phyloP scores from a whole-genome alignment of 2,329 filamentous ascomycete species.

The Fusarium falciforme region DNA sequence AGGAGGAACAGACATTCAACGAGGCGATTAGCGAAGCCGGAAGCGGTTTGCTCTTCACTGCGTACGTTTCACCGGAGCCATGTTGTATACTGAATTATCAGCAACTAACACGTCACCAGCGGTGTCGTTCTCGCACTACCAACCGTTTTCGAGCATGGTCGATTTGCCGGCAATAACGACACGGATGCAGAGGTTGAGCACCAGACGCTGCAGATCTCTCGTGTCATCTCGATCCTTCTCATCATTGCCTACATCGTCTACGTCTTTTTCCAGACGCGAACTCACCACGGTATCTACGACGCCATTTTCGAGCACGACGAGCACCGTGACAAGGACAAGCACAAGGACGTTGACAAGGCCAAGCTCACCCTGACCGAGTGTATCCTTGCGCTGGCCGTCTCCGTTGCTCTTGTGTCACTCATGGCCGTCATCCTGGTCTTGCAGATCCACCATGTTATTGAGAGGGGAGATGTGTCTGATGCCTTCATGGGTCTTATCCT shows the following conservation, averaged over 20 bases:
- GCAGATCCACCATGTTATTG: slow-evolving; percentile 72
- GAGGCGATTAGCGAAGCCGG: slow-evolving; percentile 83
- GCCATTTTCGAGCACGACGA: slow-evolving; percentile 80
- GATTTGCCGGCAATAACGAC: slow-evolving; percentile 45
- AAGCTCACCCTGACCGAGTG: slow-evolving; percentile 83
- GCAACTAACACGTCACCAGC: slow-evolving; percentile 48
- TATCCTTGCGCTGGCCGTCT: slow-evolving; percentile 70
- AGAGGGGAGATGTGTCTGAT: slow-evolving; percentile 58
- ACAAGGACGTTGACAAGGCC: slow-evolving; percentile 68
- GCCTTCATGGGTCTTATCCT: slow-evolving; percentile 78
- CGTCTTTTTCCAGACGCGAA: slow-evolving; percentile 79
- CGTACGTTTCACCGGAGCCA: slow-evolving; percentile 63
- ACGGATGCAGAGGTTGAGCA: slow-evolving; percentile 54
- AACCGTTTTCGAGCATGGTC: slow-evolving; percentile 66
- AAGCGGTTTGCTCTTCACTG: slow-evolving; percentile 80
- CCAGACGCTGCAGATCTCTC: slow-evolving; percentile 74
- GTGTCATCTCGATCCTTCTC: slow-evolving; percentile 76
- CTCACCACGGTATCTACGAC: slow-evolving; percentile 82
- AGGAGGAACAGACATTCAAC: slow-evolving; percentile 77
- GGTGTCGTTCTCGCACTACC: slow-evolving; percentile 57
- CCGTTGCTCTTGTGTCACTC: slow-evolving; percentile 76
- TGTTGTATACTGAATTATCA: slow-evolving; percentile 8
- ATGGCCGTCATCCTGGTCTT: slow-evolving; percentile 80
- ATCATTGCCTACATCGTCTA: slow-evolving; percentile 75
- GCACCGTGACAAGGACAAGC: slow-evolving; percentile 70